A percentile compares a stretch with the other conserved stretches of the same genome.
These are phyloP conservation scores for Podospora anserina DNA, from an alignment of 495 filamentous ascomycete genomes.

Conservation along the genomic window DNA sequence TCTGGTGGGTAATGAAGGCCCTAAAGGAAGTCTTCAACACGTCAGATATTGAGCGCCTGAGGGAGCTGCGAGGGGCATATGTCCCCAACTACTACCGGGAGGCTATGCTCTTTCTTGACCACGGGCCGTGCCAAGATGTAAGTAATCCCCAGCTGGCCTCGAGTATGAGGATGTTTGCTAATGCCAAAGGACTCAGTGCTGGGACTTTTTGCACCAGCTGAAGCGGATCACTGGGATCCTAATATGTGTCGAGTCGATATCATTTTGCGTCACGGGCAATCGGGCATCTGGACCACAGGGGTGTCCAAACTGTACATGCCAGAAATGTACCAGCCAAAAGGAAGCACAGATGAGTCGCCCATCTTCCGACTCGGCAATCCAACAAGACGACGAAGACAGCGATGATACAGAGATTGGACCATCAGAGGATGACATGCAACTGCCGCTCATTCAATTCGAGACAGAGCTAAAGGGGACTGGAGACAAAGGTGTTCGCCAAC, in stretches of 20 bases:
- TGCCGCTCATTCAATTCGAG: neutral
- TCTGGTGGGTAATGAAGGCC: conserved; percentile 14
- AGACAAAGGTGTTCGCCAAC: neutral
- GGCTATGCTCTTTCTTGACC: conserved; percentile 7
- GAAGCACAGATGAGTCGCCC: neutral
- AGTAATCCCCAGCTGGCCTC: neutral
- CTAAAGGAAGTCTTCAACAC: conserved; percentile 12
- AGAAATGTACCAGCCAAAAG: neutral
- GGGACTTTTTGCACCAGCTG: conserved; percentile 3
- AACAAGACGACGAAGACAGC: neutral
- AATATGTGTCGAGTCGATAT: conserved; percentile 6
- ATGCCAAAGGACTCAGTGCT: conserved; percentile 9
- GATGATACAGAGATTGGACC: neutral
- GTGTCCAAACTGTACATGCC: conserved; percentile 9
- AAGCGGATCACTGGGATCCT: conserved; percentile 7
- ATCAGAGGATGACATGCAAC: neutral
- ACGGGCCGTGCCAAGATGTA: conserved; percentile 16
- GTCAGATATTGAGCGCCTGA: conserved; percentile 4
- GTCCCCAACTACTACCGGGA: neutral
- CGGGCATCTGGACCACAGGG: neutral
- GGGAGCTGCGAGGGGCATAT: neutral
- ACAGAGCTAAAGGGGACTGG: no score
- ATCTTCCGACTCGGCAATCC: neutral
- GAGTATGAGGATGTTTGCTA: neutral
- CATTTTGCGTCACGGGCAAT: neutral